Conservation (phyloP, 1,284 basidiomycete genomes). For the Cystobasidium pallidum region DNA sequence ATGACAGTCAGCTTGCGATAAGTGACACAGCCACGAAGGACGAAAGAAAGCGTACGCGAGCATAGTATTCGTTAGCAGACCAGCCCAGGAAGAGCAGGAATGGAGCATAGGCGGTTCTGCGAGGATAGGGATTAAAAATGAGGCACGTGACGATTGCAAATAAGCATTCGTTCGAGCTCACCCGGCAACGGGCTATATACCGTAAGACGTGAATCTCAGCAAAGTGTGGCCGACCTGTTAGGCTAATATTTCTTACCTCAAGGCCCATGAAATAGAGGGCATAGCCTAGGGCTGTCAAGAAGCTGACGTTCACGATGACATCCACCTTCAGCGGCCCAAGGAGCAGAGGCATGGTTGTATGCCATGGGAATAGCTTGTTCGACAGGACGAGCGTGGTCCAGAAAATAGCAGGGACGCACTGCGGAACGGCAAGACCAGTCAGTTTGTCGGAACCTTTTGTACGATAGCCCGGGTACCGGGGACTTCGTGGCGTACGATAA, state of each 20-base stretch:
- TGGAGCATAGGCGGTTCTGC: constrained; percentile 51
- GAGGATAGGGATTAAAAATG: neutral
- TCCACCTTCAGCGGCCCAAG: constrained; percentile 35
- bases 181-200: constrained; percentile 31
- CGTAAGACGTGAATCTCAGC: neutral
- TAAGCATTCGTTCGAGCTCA: neutral
- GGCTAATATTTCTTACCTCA: constrained; percentile 48
- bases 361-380: constrained; percentile 44
- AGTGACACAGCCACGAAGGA: neutral
- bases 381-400: constrained; percentile 49
- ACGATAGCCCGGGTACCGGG: neutral
- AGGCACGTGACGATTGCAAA: constrained; percentile 5
- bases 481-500: constrained; percentile 14
- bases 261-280: constrained; percentile 53
- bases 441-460: neutral
- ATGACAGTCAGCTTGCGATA: neutral
- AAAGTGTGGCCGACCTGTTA: neutral
- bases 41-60: constrained; percentile 1
- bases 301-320: constrained; percentile 47
- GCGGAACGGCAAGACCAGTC: constrained; percentile 1
- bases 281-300: constrained; percentile 47
- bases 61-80: constrained; percentile 50
- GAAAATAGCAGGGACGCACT: constrained; percentile 53
- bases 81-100: constrained; percentile 50
- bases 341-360: constrained; percentile 37